These are phyloP conservation scores for Pseudohalonectria lignicola DNA, from an alignment of 2,329 filamentous ascomycete genomes.

Conservation along the genomic window DNA sequence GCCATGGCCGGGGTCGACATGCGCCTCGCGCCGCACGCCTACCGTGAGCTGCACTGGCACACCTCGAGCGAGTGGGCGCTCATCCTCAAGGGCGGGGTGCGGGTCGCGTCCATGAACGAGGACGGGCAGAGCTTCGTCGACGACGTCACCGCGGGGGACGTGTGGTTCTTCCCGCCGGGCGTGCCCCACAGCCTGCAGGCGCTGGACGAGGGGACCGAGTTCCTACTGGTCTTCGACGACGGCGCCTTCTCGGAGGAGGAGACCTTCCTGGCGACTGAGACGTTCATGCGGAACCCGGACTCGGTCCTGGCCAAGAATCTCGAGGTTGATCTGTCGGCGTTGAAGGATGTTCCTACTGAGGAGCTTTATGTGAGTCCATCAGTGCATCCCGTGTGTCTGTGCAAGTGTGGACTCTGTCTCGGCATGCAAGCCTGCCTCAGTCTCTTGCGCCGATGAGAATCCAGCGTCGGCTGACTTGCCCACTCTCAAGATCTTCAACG, in stretches of 20 bases:
- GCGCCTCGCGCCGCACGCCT: conserved; percentile 43
- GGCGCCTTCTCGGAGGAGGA: conserved; percentile 47
- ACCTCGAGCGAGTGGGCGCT: conserved; percentile 40
- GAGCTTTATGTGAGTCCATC: conserved; percentile 37
- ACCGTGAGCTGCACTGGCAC: conserved; percentile 52
- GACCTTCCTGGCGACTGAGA: conserved; percentile 46
- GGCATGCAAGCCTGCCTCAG: too few species aligned
- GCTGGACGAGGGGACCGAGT: conserved; percentile 43
- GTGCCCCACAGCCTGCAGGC: conserved; percentile 42
- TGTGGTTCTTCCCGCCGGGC: conserved; percentile 42
- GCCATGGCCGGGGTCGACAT: conserved; percentile 49
- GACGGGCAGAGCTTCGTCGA: conserved; percentile 36
- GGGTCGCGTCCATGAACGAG: conserved; percentile 39
- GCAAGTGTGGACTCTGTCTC: too few species aligned
- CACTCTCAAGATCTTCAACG: conserved; percentile 33
- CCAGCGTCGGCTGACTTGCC: too few species aligned
- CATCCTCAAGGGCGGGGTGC: conserved; percentile 40
- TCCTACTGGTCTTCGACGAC: conserved; percentile 49
- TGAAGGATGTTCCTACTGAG: conserved; percentile 32
- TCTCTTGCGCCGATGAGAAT: too few species aligned
- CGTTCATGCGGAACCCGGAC: conserved; percentile 37
- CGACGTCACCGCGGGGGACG: conserved; percentile 36
- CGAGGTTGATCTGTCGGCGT: conserved; percentile 31
- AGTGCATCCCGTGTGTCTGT: conserved; percentile 8
- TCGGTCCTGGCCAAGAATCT: conserved; percentile 46